Evolutionary conservation across 1,139 yeast genomes (phyloP), one percentile per base, ranked within the genome.

Genomic region (Suhomyces anneliseae): DNA sequence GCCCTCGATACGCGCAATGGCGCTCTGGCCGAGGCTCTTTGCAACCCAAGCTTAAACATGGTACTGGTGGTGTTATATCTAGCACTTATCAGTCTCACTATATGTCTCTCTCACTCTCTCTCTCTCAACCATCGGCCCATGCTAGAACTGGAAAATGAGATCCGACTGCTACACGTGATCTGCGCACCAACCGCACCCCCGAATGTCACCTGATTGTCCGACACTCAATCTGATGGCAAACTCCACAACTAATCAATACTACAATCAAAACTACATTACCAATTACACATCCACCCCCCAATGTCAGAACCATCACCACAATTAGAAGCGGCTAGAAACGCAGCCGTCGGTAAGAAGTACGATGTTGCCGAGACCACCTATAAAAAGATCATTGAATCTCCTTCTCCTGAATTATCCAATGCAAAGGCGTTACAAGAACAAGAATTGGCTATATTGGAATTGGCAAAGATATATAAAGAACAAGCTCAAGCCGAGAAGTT

Each of bases 391-490:
- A 62, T 72, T 66, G 51, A 65, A 59, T 50, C 81, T 65, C 54
- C 56, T 58, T 45, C 64, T 36, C 64, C 54, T 68, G 68, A 51
- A 54, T 62, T 41, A 68, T 69, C 39, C 55, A 67, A 52, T 12
- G 45, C 58, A 39, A 64, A 63, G 50, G 53, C 52, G 46, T 57
- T 64, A 46, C 77, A 74, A 57, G 79, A 77, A 51, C 87, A 84
- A 61, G 93, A 87, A 60, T 60, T 74, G 8, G 79, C 88, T 39
- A 83, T 86, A 39, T 60, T 81, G 44, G 89, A 83, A 58, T 68
- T 86, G 57, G 90, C 89, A 29, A 74, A 76, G 48, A 59, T 86
- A 15, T 86, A 83, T 61, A 76, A 77, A 50, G 57, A 59, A 0
- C 66, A 69, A 33, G 57, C 70, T 9, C 74, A 81, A 44, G 72